phyloP scores from a whole-genome alignment of 495 filamentous ascomycete species.

The Penicillium angulare region DNA sequence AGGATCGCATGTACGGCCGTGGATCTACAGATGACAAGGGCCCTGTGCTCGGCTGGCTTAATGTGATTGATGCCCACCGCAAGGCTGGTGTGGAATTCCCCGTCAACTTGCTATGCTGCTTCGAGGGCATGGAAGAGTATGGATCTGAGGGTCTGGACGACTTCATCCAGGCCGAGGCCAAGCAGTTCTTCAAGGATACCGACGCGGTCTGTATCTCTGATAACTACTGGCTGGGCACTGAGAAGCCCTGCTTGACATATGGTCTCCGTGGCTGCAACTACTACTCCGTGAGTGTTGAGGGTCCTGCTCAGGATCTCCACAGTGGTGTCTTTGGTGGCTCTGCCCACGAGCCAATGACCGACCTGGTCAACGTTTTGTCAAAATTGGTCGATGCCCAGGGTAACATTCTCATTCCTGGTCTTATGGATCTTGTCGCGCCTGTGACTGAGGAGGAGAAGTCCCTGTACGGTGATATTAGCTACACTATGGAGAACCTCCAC shows the following conservation, averaged over 20 bases:
- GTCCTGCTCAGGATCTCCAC: conserved; percentile 91
- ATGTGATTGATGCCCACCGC: conserved; percentile 95
- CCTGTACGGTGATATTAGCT: conserved; percentile 82
- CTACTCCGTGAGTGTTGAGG: conserved; percentile 83
- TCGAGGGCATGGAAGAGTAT: conserved; percentile 99
- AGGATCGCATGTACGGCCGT: conserved; percentile 93
- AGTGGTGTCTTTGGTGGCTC: conserved; percentile 95
- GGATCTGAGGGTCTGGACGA: conserved; percentile 96
- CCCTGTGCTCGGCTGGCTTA: conserved; percentile 95
- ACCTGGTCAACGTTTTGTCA: conserved; percentile 76
- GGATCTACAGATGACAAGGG: conserved; percentile 98
- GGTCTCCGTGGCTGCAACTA: conserved; percentile 97
- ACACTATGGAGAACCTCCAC: conserved; percentile 93
- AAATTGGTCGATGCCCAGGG: conserved; percentile 85
- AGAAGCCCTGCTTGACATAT: conserved; percentile 97
- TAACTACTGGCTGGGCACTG: conserved; percentile 99
- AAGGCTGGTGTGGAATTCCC: conserved; percentile 92
- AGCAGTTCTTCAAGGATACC: conserved; percentile 88
- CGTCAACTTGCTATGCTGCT: conserved; percentile 98
- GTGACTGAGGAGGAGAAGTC: conserved; percentile 80
- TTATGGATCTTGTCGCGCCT: conserved; percentile 88
- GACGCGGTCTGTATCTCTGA: conserved; percentile 98
- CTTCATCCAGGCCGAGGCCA: conserved; percentile 83
- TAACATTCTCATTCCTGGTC: conserved; percentile 84
- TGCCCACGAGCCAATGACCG: conserved; percentile 97